phyloP scores from a whole-genome alignment of 2,329 filamentous ascomycete genomes.

The Xylariomycetidae sp. region DNA sequence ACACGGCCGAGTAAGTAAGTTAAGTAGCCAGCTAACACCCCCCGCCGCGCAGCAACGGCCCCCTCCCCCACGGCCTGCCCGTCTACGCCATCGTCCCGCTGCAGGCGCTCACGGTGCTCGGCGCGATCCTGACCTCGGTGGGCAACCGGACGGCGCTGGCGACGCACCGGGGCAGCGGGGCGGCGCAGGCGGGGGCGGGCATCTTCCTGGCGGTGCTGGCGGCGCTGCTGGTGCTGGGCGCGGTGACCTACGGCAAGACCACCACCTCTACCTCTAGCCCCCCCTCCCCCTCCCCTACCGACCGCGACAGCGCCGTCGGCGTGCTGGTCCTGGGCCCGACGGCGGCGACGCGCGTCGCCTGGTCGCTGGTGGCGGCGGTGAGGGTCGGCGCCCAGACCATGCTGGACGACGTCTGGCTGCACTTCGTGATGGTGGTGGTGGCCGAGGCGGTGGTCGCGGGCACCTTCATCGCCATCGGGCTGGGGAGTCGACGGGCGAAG shows the following conservation, averaged over 20 bases:
- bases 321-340: neutral
- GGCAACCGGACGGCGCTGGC: neutral
- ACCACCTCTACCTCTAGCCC: neutral
- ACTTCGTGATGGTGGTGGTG: neutral
- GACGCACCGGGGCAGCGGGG: neutral
- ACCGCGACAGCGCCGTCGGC: neutral
- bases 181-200: neutral
- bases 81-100: neutral
- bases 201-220: neutral
- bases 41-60: constrained; percentile 1
- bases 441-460: neutral
- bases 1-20: too few relatives aligned
- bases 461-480: neutral
- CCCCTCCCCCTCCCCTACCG: neutral
- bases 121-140: neutral
- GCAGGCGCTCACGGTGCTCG: neutral
- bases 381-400: neutral
- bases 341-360: neutral
- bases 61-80: neutral
- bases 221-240: neutral
- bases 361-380: neutral
- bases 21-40: too few relatives aligned
- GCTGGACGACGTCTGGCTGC: neutral
- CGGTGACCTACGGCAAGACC: neutral
- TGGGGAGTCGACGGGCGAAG: too few relatives aligned